Evolutionary conservation across 805 yeast genomes (phyloP), one percentile per base, ranked within the genome.

Genomic region (Barnettozyma sp.): DNA sequence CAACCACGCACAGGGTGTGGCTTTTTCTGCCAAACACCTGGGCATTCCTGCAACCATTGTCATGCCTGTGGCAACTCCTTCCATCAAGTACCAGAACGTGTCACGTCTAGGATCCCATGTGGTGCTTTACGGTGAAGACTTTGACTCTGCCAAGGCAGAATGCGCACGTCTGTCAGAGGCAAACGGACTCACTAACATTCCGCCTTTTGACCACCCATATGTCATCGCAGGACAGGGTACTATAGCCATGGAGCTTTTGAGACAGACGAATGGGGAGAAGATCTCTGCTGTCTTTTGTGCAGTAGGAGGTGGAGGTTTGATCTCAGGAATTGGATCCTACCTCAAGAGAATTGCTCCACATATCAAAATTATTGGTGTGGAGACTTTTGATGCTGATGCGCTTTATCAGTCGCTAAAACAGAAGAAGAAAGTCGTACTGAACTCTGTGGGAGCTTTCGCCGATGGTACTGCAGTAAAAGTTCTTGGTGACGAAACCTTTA

Each of bases 221-320:
- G 96, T 92, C 45, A 86, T 92, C 61, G 98, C 99, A 7, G 99
- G 99, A 17, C 99, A 92, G 61, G 99, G 97, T 41, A 92, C 99
- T 18, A 80, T 90, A 43, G 98, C 95, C 4, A 73, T 88, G 74
- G 99, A 92, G 61, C 65, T 92, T 18, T 64, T 92, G 37, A 76
- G 96, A 58, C 99, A 92, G 63, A 71, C 87, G 22, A 78, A 85
- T 45, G 67, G 80, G 33, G 76, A 78, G 38, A 78, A 80, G 42
- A 68, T 90, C 46, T 74, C 73, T 48, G 97, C 97, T 2, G 82
- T 92, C 2, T 92, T 92, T 56, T 77, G 86, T 39, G 87, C 95
- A 22, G 82, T 90, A 39, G 99, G 99, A 39, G 99, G 99, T 40
- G 99, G 97, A 48, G 99, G 99, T 30, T 66, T 92, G 43, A 70